A percentile compares a stretch with the other conserved stretches of the same genome.
Evolutionary conservation across 306 rosid genomes (phyloP).

Genomic region (Cucumis sativus): DNA sequence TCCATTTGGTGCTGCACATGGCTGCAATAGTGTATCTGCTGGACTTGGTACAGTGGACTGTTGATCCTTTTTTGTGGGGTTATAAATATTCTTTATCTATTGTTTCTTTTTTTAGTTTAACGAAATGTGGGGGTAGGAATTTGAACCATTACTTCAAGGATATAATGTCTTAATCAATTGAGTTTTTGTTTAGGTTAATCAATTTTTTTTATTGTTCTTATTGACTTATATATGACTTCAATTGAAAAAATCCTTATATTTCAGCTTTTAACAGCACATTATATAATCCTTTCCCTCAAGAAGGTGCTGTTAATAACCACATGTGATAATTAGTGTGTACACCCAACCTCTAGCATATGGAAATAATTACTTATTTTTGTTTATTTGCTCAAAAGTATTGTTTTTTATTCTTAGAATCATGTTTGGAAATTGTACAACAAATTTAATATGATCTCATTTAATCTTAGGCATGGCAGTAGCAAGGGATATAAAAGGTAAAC

Average conservation of each 20-base stretch:
- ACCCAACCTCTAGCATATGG: not conserved
- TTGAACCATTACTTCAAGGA: too few species aligned
- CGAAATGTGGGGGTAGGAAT: too few species aligned
- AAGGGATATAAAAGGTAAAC: conserved; percentile 76
- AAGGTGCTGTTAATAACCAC: not conserved
- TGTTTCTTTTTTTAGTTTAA: not conserved
- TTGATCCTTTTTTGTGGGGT: not conserved
- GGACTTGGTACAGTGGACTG: conserved; percentile 64
- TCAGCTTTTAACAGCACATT: not conserved
- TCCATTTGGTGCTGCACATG: conserved; percentile 90
- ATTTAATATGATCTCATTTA: not conserved
- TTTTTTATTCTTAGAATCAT: not conserved
- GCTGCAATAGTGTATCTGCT: conserved; percentile 92
- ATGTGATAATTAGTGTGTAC: not conserved
- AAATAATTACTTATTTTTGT: not conserved
- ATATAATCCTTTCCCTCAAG: not conserved
- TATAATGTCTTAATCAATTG: too few species aligned
- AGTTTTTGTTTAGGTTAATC: too few species aligned
- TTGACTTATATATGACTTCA: not conserved
- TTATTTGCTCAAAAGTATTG: not conserved
- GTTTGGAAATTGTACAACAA: not conserved
- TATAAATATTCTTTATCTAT: not conserved
- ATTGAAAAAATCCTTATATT: not conserved
- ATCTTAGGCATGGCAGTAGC: conserved; percentile 90
- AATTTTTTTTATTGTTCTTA: not conserved